phyloP scores from a whole-genome alignment of 257 asterid species.

The Petunia axillaris region DNA sequence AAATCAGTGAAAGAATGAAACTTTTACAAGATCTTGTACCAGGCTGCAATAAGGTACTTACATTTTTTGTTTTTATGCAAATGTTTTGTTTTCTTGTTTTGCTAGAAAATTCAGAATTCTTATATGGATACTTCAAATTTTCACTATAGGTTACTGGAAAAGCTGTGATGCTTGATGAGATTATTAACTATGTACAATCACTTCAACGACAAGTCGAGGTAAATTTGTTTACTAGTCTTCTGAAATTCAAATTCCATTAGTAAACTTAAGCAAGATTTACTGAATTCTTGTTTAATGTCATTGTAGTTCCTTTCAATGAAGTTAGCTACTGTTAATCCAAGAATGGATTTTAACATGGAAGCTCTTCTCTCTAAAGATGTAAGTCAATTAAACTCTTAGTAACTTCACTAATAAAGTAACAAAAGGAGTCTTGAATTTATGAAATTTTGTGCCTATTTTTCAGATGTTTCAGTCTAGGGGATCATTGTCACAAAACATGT shows the following conservation, averaged over 20 bases:
- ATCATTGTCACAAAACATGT: constrained; percentile 47
- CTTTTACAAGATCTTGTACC: constrained; percentile 89
- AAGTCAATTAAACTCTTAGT: constrained; percentile 29
- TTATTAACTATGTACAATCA: constrained; percentile 85
- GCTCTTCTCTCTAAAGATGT: constrained; percentile 76
- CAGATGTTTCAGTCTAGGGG: constrained; percentile 63
- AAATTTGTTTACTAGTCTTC: neutral
- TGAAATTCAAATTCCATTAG: neutral
- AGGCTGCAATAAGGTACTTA: constrained; percentile 84
- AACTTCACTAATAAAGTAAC: neutral
- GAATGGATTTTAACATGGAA: constrained; percentile 71
- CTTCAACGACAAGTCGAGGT: constrained; percentile 93
- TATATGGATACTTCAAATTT: neutral
- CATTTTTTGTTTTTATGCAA: neutral
- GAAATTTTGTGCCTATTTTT: neutral
- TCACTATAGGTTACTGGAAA: constrained; percentile 74
- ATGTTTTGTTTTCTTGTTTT: neutral
- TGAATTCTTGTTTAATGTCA: neutral
- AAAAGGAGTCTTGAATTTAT: constrained; percentile 20
- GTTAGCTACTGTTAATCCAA: constrained; percentile 75
- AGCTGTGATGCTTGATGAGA: constrained; percentile 99
- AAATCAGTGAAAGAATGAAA: constrained; percentile 93
- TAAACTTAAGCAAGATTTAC: neutral
- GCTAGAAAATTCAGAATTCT: neutral
- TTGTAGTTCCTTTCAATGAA: constrained; percentile 92